phyloP scores from a whole-genome alignment of 1,284 basidiomycete species.

The Ustilago shanxiensis region DNA sequence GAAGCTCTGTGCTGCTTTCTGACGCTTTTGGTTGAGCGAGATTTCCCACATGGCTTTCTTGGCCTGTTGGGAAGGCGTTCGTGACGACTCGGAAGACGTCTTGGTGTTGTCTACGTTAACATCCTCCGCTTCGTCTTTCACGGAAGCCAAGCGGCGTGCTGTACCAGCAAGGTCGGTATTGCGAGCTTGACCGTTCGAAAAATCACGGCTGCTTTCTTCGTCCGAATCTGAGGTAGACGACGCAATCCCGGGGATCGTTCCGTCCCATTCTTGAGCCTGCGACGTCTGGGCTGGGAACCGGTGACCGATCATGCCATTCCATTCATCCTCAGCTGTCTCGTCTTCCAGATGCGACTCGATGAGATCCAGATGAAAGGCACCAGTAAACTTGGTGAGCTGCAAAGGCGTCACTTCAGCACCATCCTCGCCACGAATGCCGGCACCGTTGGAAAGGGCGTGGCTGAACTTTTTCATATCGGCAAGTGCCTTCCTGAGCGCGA shows the following conservation, averaged over 20 bases:
- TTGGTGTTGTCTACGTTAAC: conserved; percentile 1
- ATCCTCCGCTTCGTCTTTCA: conserved; percentile 14
- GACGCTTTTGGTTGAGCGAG: conserved; percentile 46
- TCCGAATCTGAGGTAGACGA: conserved; percentile 21
- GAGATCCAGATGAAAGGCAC: conserved; percentile 43
- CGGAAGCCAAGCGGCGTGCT: background rate
- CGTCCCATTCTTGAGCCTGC: conserved; percentile 22
- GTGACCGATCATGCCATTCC: conserved; percentile 33
- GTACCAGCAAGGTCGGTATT: background rate
- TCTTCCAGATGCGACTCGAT: conserved; percentile 51
- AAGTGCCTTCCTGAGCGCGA: conserved; percentile 49
- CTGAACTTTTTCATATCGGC: conserved; percentile 47
- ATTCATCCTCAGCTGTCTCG: conserved; percentile 36
- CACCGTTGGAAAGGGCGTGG: conserved; percentile 38
- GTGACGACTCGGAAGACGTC: conserved; percentile 5
- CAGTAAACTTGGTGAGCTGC: conserved; percentile 45
- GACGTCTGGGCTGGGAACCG: conserved; percentile 34
- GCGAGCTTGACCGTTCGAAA: background rate
- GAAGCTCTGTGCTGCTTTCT: conserved; percentile 43
- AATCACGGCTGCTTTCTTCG: conserved; percentile 17
- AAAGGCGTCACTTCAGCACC: conserved; percentile 28
- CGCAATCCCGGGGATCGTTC: background rate
- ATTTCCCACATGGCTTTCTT: conserved; percentile 50
- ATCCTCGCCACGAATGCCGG: conserved; percentile 38
- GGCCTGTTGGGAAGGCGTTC: conserved; percentile 15